Conservation (phyloP, 2,329 filamentous ascomycete species). For the Trichoderma aggressivum region DNA sequence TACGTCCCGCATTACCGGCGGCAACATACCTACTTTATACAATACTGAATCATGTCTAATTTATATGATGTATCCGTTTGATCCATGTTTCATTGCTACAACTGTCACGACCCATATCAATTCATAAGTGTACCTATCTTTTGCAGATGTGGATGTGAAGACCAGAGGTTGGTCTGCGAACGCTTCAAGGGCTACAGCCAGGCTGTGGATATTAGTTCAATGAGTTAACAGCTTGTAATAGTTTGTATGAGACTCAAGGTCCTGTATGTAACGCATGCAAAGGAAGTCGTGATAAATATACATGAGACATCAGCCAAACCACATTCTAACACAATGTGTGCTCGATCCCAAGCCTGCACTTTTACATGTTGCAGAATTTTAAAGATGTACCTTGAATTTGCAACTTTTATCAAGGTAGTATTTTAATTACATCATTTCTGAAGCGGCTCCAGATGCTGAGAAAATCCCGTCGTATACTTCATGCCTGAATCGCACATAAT, state of each 20-base stretch:
- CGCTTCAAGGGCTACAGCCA: too few relatives aligned
- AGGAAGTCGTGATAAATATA: not conserved
- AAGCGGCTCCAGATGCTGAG: not conserved
- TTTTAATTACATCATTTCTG: not conserved
- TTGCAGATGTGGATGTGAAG: too few relatives aligned
- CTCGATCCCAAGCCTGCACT: not conserved
- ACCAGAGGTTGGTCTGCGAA: too few relatives aligned
- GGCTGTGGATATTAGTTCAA: too few relatives aligned
- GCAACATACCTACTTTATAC: not conserved
- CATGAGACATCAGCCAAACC: not conserved
- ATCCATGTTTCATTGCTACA: not conserved
- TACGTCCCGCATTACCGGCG: not conserved
- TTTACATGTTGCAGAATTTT: not conserved
- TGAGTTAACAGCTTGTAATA: too few relatives aligned
- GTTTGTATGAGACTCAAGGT: not conserved
- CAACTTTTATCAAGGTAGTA: not conserved
- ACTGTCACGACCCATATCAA: too few relatives aligned
- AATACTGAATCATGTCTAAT: not conserved
- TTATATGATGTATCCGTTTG: not conserved
- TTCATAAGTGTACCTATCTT: too few relatives aligned
- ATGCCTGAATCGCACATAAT: conserved; percentile 14
- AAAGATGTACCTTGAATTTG: not conserved
- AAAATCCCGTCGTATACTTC: conserved; percentile 8
- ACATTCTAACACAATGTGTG: not conserved
- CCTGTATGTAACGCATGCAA: not conserved